Evolutionary conservation across 768 basidiomycete species (phyloP).

Genomic region (Suillus paluster): DNA sequence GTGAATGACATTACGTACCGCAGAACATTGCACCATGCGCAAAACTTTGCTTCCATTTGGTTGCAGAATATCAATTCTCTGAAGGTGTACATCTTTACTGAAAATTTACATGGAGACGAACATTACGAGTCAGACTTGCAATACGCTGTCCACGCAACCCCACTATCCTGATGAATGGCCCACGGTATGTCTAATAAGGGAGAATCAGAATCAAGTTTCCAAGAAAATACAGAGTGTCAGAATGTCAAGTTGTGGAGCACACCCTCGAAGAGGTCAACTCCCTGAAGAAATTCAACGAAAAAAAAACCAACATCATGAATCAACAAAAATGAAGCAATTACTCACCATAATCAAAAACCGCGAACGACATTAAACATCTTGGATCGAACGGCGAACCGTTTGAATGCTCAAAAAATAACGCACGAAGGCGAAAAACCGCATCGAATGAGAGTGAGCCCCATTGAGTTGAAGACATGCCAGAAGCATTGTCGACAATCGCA

Average conservation of each 20-base stretch:
- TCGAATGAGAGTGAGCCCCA: slow-evolving; percentile 90
- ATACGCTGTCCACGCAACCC: background rate
- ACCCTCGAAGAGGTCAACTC: slow-evolving; percentile 72
- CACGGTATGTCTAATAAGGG: slow-evolving; percentile 2
- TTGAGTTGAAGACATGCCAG: slow-evolving; percentile 68
- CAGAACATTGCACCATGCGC: background rate
- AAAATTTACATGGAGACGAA: background rate
- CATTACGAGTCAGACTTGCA: background rate
- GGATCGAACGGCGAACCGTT: slow-evolving; percentile 56
- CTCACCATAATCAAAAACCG: slow-evolving; percentile 24
- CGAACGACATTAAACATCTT: slow-evolving; percentile 21
- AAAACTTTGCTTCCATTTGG: background rate
- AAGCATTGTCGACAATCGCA: slow-evolving; percentile 67
- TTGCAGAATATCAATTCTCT: background rate
- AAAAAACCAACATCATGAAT: slow-evolving; percentile 59
- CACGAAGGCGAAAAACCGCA: slow-evolving; percentile 35
- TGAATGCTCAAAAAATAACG: slow-evolving; percentile 54
- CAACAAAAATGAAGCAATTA: slow-evolving; percentile 21
- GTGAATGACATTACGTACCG: too few species aligned
- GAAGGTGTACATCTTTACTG: background rate
- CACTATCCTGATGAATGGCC: background rate
- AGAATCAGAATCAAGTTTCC: slow-evolving; percentile 14
- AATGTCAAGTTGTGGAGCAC: slow-evolving; percentile 79
- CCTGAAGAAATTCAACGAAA: slow-evolving; percentile 89
- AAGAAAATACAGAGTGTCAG: slow-evolving; percentile 19